Base-by-base conservation (phyloP, 805 yeast species). In the Nakazawaea wickerhamii region DNA sequence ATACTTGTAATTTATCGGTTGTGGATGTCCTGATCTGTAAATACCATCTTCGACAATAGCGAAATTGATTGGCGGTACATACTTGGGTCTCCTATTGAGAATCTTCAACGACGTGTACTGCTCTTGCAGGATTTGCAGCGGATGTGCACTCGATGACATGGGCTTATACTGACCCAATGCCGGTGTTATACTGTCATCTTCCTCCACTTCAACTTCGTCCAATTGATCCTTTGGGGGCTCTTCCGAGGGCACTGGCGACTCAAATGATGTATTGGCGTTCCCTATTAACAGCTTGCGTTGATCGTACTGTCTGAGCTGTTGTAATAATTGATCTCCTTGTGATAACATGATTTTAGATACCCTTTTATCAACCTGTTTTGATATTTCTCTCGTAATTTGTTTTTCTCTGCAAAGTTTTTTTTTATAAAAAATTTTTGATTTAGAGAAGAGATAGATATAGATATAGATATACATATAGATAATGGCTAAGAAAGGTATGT, bases 1-100 rank as follows among this genome's bases (percentile, higher is more conserved):
- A 51, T 87, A 93, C n/a, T 82, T 77, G 54, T 79, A 87, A 63
- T 89, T 91, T 49, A 80, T 74, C 0, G 87, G 84, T 68, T 88
- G 85, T 1, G 99, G 99, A 55, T 90, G 95, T 1, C 99, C 99
- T 1, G 95, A 82, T 15, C 99, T 67, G 59, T 90, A 91, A 10
- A 91, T 77, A 5, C 85, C 81, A 44, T 87, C 89, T 46, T 86
- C 96, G 2, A 93, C 96, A 18, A 87, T 75, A 1, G 95, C 77
- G 55, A 91, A 91, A 60, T 88, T 90, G 51, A 93, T 70, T 1
- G 99, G 99, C 4, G 99, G 99, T 1, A 90, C 95, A 48, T 70
- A 75, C 32, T 54, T 48, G 2, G 67, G 67, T 40, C 46, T 51
- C 15, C 48, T 51, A 31, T 58, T 60, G 27, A 54, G 47, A 25